phyloP scores from a whole-genome alignment of 345 rosid genomes.

The Cochlearia excelsa region DNA sequence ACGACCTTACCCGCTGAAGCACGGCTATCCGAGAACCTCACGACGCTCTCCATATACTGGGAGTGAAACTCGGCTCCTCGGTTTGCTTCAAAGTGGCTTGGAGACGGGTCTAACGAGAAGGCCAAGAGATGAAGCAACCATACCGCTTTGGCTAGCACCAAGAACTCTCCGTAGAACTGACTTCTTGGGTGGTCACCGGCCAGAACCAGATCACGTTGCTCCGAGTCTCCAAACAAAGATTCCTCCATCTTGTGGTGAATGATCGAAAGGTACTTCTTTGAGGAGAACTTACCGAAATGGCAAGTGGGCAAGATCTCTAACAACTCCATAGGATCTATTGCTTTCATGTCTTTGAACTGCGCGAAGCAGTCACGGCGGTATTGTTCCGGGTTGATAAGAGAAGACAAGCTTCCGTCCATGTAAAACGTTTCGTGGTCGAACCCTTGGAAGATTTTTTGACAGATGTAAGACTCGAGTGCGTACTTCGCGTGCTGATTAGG shows the following conservation, averaged over 20 bases:
- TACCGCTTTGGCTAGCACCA: slow-evolving; percentile 71
- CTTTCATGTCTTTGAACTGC: slow-evolving; percentile 84
- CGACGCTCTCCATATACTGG: slow-evolving; percentile 83
- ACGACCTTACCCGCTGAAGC: slow-evolving; percentile 70
- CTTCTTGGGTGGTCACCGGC: slow-evolving; percentile 80
- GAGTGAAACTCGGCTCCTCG: slow-evolving; percentile 80
- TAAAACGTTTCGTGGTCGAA: slow-evolving; percentile 92
- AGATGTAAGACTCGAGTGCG: slow-evolving; percentile 76
- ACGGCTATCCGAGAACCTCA: slow-evolving; percentile 53
- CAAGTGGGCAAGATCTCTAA: slow-evolving; percentile 84
- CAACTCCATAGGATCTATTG: slow-evolving; percentile 88
- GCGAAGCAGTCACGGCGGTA: slow-evolving; percentile 81
- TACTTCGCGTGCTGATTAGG: slow-evolving; percentile 75
- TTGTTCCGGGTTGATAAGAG: slow-evolving; percentile 75
- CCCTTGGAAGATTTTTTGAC: slow-evolving; percentile 72
- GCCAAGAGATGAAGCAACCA: slow-evolving; percentile 96
- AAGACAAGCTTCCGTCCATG: slow-evolving; percentile 85
- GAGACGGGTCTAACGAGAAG: slow-evolving; percentile 85
- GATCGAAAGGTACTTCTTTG: slow-evolving; percentile 72
- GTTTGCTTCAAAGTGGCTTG: slow-evolving; percentile 75
- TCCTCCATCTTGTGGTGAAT: slow-evolving; percentile 95
- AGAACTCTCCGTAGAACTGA: slow-evolving; percentile 77
- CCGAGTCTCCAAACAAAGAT: slow-evolving; percentile 81
- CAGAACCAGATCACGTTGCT: slow-evolving; percentile 59
- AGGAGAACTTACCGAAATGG: slow-evolving; percentile 83